A percentile compares a stretch with the other conserved stretches of the same genome.
These are phyloP conservation scores for Thuidium tamariscinum DNA, from an alignment of 225 moss, liverwort and hornwort genomes.

Conservation along the genomic window DNA sequence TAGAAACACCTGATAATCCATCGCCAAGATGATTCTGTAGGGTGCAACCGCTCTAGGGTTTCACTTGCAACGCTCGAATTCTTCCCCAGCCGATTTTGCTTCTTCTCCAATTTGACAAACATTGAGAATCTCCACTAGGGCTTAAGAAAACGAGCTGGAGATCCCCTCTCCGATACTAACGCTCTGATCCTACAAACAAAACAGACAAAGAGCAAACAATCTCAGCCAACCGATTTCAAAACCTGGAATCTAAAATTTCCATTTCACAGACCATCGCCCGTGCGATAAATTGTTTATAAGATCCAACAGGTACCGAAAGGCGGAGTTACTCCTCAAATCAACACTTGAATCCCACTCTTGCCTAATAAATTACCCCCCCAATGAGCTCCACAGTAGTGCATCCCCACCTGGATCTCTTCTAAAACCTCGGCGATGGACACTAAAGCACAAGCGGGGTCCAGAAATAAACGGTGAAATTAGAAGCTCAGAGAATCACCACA, in stretches of 20 bases:
- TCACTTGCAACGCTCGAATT: background rate
- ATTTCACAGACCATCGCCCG: background rate
- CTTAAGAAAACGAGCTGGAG: background rate
- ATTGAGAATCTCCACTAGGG: background rate
- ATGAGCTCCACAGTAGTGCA: background rate
- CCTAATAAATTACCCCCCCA: background rate
- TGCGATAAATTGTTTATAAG: background rate
- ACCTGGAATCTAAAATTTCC: background rate
- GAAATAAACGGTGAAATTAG: background rate
- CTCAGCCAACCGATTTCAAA: background rate
- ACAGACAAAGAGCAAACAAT: background rate
- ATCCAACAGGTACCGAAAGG: background rate
- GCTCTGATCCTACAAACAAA: background rate
- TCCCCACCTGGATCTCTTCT: background rate
- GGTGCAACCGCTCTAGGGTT: background rate
- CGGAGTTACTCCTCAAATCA: background rate
- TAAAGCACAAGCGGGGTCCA: background rate
- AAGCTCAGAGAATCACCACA: background rate
- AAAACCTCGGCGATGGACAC: background rate
- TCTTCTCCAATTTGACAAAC: background rate
- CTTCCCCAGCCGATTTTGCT: background rate
- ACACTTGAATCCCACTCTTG: background rate
- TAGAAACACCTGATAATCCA: constrained; percentile 55
- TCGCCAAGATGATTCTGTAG: background rate
- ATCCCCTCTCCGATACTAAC: background rate